Evolutionary conservation across 2,329 filamentous ascomycete species (phyloP).

Genomic region (Curvularia spicifera): DNA sequence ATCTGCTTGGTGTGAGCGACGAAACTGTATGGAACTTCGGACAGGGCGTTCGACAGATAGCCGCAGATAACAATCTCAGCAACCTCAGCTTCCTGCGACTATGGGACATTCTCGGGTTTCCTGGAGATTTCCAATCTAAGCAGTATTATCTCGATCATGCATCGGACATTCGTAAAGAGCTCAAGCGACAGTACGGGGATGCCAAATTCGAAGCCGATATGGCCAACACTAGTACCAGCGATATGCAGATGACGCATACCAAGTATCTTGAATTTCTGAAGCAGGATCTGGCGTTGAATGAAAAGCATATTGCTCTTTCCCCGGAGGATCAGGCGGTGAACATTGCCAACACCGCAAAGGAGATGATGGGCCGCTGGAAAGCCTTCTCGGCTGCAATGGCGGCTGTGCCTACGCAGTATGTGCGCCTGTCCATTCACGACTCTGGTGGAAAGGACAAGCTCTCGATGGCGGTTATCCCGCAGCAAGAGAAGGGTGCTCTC

Average conservation of each 20-base stretch:
- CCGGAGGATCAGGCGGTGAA: conserved; percentile 28
- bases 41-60: conserved; percentile 23
- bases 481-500: conserved; percentile 26
- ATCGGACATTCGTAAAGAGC: conserved; percentile 32
- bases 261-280: conserved; percentile 39
- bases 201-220: conserved; percentile 40
- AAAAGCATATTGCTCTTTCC: conserved; percentile 24
- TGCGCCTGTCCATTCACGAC: conserved; percentile 43
- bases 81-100: conserved; percentile 30
- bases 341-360: conserved; percentile 36
- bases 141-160: conserved; percentile 35
- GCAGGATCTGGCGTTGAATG: conserved; percentile 30
- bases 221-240: conserved; percentile 33
- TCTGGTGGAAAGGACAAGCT: conserved; percentile 41
- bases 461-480: conserved; percentile 37
- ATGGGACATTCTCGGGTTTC: conserved; percentile 27
- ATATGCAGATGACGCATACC: conserved; percentile 38
- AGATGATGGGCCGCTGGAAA: conserved; percentile 43
- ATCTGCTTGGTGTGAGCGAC: conserved; percentile 53
- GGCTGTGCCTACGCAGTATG: conserved; percentile 27
- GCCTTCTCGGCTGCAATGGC: conserved; percentile 34
- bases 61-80: conserved; percentile 24
- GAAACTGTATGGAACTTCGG: conserved; percentile 52
- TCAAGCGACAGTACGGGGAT: conserved; percentile 33
- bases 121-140: conserved; percentile 25